Evolutionary conservation across 768 basidiomycete species (phyloP).

Genomic region (Naganishia randhawae): DNA sequence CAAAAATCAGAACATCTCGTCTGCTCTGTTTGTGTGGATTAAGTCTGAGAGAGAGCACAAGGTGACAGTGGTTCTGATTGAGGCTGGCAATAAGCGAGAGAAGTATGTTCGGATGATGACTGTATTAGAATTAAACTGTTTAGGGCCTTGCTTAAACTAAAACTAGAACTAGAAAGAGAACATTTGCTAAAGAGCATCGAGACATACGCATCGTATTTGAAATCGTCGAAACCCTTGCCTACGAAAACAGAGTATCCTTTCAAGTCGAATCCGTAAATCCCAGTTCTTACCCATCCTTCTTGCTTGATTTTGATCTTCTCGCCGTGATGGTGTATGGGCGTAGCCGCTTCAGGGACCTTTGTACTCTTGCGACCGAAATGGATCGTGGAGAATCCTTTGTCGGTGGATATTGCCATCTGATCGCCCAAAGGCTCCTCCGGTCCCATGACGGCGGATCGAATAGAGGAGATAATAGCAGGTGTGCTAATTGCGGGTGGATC

Average conservation of each 20-base stretch:
- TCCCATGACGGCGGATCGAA: slow-evolving; percentile 4
- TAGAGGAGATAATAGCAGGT: slow-evolving; percentile 23
- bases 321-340: not conserved
- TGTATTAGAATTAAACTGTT: not conserved
- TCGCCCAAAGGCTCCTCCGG: not conserved
- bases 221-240: slow-evolving; percentile 11
- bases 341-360: not conserved
- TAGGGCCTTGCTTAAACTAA: too few relatives aligned
- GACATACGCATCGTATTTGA: slow-evolving; percentile 19
- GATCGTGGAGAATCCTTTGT: not conserved
- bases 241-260: slow-evolving; percentile 10
- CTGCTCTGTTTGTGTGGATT: slow-evolving; percentile 6
- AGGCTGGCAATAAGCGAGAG: slow-evolving; percentile 3
- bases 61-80: not conserved
- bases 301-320: slow-evolving; percentile 17
- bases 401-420: not conserved
- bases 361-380: not conserved
- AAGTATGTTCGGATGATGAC: slow-evolving; percentile 19
- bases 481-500: slow-evolving; percentile 11
- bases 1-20: slow-evolving; percentile 20
- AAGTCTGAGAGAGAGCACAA: slow-evolving; percentile 14
- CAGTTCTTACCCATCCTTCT: slow-evolving; percentile 16
- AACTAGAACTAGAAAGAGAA: not conserved
- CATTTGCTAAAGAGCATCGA: not conserved
- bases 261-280: slow-evolving; percentile 22